Percentiles rank a stretch among this genome's conserved stretches.
Conservation (phyloP, 495 filamentous ascomycete species). For the Penicillium riverlandense region DNA sequence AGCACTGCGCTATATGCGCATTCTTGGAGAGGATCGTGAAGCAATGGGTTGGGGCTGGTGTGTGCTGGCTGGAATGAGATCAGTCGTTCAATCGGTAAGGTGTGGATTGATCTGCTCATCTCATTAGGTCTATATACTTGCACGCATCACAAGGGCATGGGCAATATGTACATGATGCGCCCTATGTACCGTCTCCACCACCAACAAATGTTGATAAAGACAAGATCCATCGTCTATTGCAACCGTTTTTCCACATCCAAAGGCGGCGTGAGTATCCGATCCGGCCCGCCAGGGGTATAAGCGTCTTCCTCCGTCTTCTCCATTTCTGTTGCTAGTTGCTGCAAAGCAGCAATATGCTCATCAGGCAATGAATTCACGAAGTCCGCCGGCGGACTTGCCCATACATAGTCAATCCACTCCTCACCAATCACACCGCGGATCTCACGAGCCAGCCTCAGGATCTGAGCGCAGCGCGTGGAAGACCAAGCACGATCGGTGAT, state of each 20-base stretch:
- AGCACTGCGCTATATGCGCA: constrained; percentile 32
- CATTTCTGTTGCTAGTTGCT: constrained; percentile 5
- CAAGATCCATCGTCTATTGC: constrained; percentile 1
- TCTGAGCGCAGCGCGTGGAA: constrained; percentile 48
- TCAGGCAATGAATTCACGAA: constrained; percentile 51
- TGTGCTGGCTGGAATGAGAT: neutral
- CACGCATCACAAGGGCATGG: neutral
- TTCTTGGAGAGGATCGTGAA: constrained; percentile 37
- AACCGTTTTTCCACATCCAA: constrained; percentile 20
- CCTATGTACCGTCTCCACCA: neutral
- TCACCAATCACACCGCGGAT: constrained; percentile 56
- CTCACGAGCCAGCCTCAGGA: constrained; percentile 51
- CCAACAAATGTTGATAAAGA: neutral
- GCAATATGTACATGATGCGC: neutral
- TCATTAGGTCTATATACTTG: no score
- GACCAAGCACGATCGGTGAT: constrained; percentile 54
- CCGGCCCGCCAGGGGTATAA: neutral
- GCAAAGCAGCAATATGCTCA: constrained; percentile 20
- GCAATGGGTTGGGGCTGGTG: neutral
- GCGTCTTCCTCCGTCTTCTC: constrained; percentile 1
- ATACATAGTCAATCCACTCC: constrained; percentile 64
- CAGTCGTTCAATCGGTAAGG: no score
- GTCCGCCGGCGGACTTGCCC: constrained; percentile 56
- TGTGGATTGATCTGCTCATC: no score
- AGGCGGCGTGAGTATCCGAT: constrained; percentile 24